Conservation (phyloP, 495 filamentous ascomycete species). For the Neurospora hispaniola region DNA sequence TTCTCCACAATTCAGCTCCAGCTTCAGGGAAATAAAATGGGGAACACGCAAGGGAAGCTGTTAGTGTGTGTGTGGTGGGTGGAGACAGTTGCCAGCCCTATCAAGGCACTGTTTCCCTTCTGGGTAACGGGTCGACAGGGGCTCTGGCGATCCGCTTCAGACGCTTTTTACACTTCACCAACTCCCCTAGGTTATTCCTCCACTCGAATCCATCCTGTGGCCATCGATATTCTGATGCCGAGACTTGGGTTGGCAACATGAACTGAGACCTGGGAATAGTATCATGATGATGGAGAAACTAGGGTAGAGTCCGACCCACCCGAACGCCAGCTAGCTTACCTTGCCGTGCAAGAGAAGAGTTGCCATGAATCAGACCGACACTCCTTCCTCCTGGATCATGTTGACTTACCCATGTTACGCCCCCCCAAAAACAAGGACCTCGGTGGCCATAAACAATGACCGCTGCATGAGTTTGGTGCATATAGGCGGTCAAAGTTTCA, state of each 20-base stretch:
- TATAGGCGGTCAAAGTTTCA: neutral
- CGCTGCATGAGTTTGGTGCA: neutral
- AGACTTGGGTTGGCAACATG: neutral
- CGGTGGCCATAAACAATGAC: neutral
- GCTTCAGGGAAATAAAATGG: neutral
- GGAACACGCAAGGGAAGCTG: neutral
- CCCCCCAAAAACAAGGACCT: neutral
- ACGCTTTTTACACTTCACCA: neutral
- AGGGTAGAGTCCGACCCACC: neutral
- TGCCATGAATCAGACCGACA: neutral
- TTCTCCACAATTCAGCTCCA: neutral
- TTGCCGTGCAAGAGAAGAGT: neutral
- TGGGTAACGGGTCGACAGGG: neutral
- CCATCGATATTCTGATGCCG: neutral
- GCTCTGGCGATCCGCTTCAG: neutral
- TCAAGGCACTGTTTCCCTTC: neutral
- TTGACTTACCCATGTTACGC: neutral
- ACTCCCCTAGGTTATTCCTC: neutral
- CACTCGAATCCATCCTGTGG: neutral
- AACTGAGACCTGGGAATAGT: neutral
- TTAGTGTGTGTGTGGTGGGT: neutral
- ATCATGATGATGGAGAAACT: neutral
- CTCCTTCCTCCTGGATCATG: too few relatives aligned
- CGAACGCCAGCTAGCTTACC: neutral
- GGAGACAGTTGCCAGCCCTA: neutral